Conservation (phyloP, 2,329 filamentous ascomycete genomes). For the Cadophora luteo-olivacea region DNA sequence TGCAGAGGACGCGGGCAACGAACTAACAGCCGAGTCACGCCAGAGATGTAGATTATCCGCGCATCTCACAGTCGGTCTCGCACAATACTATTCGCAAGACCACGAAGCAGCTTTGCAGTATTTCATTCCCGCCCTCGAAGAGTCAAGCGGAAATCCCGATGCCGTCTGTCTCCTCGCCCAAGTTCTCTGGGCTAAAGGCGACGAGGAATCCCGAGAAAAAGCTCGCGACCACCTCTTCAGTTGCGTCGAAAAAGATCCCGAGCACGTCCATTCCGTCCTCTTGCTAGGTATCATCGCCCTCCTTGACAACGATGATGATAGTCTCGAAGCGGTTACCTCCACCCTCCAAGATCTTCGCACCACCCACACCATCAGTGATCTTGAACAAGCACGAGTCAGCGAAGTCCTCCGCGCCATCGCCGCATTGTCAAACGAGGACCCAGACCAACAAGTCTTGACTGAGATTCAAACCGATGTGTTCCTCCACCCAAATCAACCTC, state of each 20-base stretch:
- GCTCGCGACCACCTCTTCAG: constrained; percentile 83
- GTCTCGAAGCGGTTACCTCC: constrained; percentile 78
- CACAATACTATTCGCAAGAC: constrained; percentile 73
- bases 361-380: constrained; percentile 64
- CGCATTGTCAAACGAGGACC: constrained; percentile 56
- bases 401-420: constrained; percentile 80
- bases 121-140: constrained; percentile 80
- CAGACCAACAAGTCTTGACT: constrained; percentile 58
- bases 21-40: constrained; percentile 69
- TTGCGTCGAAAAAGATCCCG: constrained; percentile 74
- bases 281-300: constrained; percentile 85
- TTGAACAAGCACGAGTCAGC: constrained; percentile 73
- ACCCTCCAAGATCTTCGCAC: constrained; percentile 78
- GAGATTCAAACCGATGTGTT: constrained; percentile 81
- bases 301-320: constrained; percentile 79
- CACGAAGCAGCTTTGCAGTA: constrained; percentile 75
- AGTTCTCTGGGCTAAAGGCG: constrained; percentile 90
- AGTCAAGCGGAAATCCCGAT: constrained; percentile 79
- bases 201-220: constrained; percentile 73
- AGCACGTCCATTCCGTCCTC: constrained; percentile 80
- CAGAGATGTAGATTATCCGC: constrained; percentile 79
- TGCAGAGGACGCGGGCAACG: constrained; percentile 71
- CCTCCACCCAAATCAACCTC: constrained; percentile 78
- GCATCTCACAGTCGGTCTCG: constrained; percentile 84
- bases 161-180: constrained; percentile 88